These are phyloP conservation scores for Albizia julibrissin DNA, from an alignment of 306 rosid species.

Conservation along the genomic window DNA sequence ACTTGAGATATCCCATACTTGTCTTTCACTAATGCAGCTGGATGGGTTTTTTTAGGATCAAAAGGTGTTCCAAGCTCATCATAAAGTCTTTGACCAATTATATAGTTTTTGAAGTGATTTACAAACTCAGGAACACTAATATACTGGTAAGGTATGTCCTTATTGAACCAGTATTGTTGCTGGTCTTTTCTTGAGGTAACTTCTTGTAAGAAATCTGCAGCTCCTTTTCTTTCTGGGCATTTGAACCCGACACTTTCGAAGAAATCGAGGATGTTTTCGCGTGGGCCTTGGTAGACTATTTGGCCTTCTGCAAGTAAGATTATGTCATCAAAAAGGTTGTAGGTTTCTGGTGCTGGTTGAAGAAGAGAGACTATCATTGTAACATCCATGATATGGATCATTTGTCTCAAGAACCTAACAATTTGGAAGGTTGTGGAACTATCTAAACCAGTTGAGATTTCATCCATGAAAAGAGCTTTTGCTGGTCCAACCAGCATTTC, in stretches of 20 bases:
- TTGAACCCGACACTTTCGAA: slow-evolving; percentile 56
- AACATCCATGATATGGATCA: slow-evolving; percentile 68
- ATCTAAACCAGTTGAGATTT: slow-evolving; percentile 78
- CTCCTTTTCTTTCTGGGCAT: slow-evolving; percentile 75
- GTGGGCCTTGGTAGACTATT: slow-evolving; percentile 69
- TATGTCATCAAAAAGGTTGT: slow-evolving; percentile 64
- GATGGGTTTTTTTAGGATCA: slow-evolving; percentile 45
- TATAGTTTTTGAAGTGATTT: slow-evolving; percentile 41
- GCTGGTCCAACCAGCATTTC: slow-evolving; percentile 79
- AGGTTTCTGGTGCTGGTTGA: slow-evolving; percentile 80
- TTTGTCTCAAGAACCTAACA: slow-evolving; percentile 60
- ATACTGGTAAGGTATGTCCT: slow-evolving; percentile 49
- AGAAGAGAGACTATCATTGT: slow-evolving; percentile 71
- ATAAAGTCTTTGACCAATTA: slow-evolving; percentile 38
- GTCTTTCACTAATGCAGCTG: slow-evolving; percentile 52
- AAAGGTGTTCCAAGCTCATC: slow-evolving; percentile 48
- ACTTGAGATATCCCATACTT: slow-evolving; percentile 61
- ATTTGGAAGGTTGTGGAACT: slow-evolving; percentile 76
- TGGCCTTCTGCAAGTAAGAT: slow-evolving; percentile 68
- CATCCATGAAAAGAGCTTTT: slow-evolving; percentile 72
- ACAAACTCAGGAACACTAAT: slow-evolving; percentile 54
- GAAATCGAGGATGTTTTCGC: slow-evolving; percentile 50
- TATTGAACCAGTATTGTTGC: slow-evolving; percentile 65
- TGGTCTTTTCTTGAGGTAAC: slow-evolving; percentile 77
- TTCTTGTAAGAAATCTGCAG: slow-evolving; percentile 72